Evolutionary conservation across 108 stramenopile genomes (phyloP).

Genomic region (Nitzschia sp.): DNA sequence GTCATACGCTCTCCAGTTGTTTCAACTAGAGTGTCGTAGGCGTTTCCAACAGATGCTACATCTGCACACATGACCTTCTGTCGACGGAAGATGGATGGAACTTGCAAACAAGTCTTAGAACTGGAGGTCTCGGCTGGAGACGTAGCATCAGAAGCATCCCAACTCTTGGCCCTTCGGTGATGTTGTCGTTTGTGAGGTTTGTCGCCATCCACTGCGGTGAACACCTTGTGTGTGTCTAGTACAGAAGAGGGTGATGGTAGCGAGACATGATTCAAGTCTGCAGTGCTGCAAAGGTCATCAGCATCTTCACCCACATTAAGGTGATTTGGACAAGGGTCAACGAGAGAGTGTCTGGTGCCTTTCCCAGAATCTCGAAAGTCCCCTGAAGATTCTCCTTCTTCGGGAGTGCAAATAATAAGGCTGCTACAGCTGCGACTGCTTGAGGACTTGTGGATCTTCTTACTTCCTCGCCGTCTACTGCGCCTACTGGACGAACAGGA

Average conservation of each 20-base stretch:
- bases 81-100: constrained; percentile 20
- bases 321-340: constrained; percentile 4
- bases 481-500: not conserved
- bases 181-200: not conserved
- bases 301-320: constrained; percentile 17
- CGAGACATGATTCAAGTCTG: constrained; percentile 19
- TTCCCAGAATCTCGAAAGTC: not conserved
- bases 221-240: not conserved
- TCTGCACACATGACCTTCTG: constrained; percentile 33
- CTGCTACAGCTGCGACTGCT: constrained; percentile 10
- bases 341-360: not conserved
- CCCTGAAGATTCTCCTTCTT: constrained; percentile 11
- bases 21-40: constrained; percentile 16
- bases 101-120: constrained; percentile 16
- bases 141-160: constrained; percentile 3
- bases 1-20: constrained; percentile 15
- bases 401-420: not conserved
- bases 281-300: constrained; percentile 21
- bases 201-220: not conserved
- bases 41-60: constrained; percentile 40
- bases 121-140: not conserved
- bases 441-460: not conserved
- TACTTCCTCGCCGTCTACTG: constrained; percentile 1
- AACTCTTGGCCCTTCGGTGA: constrained; percentile 22
- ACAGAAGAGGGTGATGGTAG: constrained; percentile 15